Evolutionary conservation across 2,329 filamentous ascomycete species (phyloP).

Genomic region (Calonectria ilicicola): DNA sequence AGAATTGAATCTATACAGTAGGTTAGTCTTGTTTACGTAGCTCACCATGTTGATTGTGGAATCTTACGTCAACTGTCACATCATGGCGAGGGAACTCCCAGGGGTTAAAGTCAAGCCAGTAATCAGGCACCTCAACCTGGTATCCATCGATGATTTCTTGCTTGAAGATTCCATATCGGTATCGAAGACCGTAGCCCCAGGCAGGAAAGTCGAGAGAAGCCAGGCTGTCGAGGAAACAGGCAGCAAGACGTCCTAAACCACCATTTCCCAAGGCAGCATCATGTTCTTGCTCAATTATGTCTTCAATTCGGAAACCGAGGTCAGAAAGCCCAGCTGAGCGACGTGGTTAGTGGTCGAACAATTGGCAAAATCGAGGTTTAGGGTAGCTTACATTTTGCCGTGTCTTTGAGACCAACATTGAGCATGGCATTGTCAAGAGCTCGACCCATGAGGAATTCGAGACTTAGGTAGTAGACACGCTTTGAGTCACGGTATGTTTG

Average conservation of each 20-base stretch:
- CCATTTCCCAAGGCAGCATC: slow-evolving; percentile 97
- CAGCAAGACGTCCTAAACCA: slow-evolving; percentile 92
- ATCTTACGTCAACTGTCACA: slow-evolving; percentile 84
- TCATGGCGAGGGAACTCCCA: slow-evolving; percentile 99
- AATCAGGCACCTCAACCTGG: slow-evolving; percentile 97
- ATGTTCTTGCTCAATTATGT: slow-evolving; percentile 93
- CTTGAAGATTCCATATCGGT: slow-evolving; percentile 98
- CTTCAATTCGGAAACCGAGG: slow-evolving; percentile 96
- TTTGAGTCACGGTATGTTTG: slow-evolving; percentile 93
- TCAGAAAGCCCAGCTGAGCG: slow-evolving; percentile 81
- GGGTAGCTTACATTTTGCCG: slow-evolving; percentile 75
- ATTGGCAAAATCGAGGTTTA: not conserved
- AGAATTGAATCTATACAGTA: slow-evolving; percentile 83
- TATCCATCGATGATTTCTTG: slow-evolving; percentile 99
- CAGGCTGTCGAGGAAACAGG: slow-evolving; percentile 96
- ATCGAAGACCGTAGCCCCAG: slow-evolving; percentile 96
- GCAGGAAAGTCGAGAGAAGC: slow-evolving; percentile 95
- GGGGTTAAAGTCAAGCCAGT: slow-evolving; percentile 99
- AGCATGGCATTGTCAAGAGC: slow-evolving; percentile 99
- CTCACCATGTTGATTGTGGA: not conserved
- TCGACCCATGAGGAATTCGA: slow-evolving; percentile 98
- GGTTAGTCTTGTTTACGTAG: slow-evolving; percentile 13
- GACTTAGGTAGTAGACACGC: slow-evolving; percentile 95
- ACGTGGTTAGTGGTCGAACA: slow-evolving; percentile 30
- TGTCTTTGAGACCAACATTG: slow-evolving; percentile 89